Percentiles rank a stretch among this genome's conserved stretches.
phyloP scores from a whole-genome alignment of 495 filamentous ascomycete species.

The Cenococcum geophilum region DNA sequence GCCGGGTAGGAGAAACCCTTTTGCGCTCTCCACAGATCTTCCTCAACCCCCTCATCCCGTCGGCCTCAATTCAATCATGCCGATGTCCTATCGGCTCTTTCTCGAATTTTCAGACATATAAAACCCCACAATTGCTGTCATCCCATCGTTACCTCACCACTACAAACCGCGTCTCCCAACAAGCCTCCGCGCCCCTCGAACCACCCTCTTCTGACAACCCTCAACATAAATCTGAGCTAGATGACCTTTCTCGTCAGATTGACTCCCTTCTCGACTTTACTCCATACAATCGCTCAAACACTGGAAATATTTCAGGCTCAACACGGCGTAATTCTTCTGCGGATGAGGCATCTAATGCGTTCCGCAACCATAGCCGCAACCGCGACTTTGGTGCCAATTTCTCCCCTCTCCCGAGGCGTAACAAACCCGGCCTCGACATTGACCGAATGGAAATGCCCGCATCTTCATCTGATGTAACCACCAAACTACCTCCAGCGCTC shows the following conservation, averaged over 20 bases:
- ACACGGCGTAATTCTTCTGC: no score
- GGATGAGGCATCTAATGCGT: not conserved
- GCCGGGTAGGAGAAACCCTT: slow-evolving; percentile 35
- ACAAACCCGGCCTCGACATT: not conserved
- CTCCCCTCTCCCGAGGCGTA: not conserved
- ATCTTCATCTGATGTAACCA: not conserved
- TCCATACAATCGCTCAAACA: not conserved
- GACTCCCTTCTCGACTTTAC: not conserved
- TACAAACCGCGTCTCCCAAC: not conserved
- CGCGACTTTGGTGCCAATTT: not conserved
- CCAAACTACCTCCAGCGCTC: slow-evolving; percentile 1
- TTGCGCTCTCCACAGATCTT: slow-evolving; percentile 2
- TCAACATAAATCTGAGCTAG: not conserved
- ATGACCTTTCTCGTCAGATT: not conserved
- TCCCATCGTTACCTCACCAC: slow-evolving; percentile 12
- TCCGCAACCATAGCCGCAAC: not conserved
- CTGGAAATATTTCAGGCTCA: no score
- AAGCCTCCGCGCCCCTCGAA: slow-evolving; percentile 7
- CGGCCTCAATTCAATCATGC: not conserved
- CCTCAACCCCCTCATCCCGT: slow-evolving; percentile 17
- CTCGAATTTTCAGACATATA: not conserved
- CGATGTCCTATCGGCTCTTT: not conserved
- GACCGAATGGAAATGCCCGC: slow-evolving; percentile 15
- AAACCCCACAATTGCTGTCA: no score
- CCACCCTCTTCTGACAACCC: not conserved